phyloP scores from a whole-genome alignment of 371 early-diverging fungal species.

The Funneliformis caledonium region DNA sequence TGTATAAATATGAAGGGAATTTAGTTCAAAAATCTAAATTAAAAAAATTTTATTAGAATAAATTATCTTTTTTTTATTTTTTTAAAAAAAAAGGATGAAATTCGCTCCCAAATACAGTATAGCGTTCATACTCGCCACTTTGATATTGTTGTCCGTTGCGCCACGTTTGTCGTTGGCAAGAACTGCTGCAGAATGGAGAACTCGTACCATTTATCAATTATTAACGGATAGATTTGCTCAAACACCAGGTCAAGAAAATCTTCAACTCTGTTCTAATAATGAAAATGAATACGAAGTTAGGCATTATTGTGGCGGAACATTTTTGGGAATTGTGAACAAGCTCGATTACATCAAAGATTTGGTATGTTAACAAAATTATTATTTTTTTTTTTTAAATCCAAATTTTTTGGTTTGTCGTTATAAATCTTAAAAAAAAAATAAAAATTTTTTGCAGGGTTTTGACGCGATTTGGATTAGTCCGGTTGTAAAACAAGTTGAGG shows the following conservation, averaged over 20 bases:
- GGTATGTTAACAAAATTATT: conserved; percentile 23
- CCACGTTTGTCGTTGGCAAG: background rate
- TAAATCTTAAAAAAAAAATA: background rate
- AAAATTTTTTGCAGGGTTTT: conserved; percentile 40
- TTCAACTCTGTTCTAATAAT: conserved; percentile 13
- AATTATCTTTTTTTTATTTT: too few relatives aligned
- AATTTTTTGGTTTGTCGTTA: background rate
- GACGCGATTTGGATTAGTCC: conserved; percentile 57
- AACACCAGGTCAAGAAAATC: conserved; percentile 38
- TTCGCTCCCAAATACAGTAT: too few relatives aligned
- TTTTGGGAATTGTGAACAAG: conserved; percentile 47
- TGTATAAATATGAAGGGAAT: too few relatives aligned
- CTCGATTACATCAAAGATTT: conserved; percentile 50
- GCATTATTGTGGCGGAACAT: conserved; percentile 55
- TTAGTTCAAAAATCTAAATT: too few relatives aligned
- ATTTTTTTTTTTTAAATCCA: background rate
- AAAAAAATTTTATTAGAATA: too few relatives aligned
- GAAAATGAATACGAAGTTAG: conserved; percentile 43
- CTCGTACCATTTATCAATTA: conserved; percentile 51
- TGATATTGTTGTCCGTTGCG: background rate
- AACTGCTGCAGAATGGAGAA: conserved; percentile 49
- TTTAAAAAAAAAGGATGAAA: too few relatives aligned
- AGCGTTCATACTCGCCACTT: background rate
- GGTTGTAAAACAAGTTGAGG: conserved; percentile 42
- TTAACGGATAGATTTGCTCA: conserved; percentile 53